Conservation (phyloP, 2,329 filamentous ascomycete species). For the Aspergillus sp. region DNA sequence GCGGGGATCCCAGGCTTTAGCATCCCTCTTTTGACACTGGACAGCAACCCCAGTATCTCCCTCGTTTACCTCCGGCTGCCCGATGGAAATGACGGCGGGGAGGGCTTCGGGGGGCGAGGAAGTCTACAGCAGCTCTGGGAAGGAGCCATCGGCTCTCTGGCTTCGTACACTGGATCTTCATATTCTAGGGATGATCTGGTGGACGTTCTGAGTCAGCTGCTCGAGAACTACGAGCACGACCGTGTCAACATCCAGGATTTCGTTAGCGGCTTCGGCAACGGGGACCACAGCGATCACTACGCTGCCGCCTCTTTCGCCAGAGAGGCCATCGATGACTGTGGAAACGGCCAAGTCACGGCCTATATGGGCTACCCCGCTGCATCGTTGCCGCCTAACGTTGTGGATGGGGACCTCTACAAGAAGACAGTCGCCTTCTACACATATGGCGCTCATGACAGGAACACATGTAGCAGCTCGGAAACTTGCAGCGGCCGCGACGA, state of each 20-base stretch:
- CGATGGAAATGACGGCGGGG: constrained; percentile 13
- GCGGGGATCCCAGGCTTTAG: constrained; percentile 6
- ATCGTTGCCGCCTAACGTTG: neutral
- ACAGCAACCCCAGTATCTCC: constrained; percentile 8
- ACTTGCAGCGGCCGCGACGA: constrained; percentile 3
- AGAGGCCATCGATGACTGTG: neutral
- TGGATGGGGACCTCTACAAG: neutral
- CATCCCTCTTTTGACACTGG: constrained; percentile 11
- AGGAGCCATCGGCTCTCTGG: constrained; percentile 7
- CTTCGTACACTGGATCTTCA: constrained; percentile 3
- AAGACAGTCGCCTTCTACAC: constrained; percentile 12
- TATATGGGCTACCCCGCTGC: constrained; percentile 9
- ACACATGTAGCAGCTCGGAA: constrained; percentile 1
- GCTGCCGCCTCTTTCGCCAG: constrained; percentile 11
- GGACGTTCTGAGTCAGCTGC: constrained; percentile 3
- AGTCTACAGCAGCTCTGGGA: constrained; percentile 18
- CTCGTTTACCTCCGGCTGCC: constrained; percentile 16
- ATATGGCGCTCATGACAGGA: constrained; percentile 6
- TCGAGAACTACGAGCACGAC: constrained; percentile 7
- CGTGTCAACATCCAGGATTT: constrained; percentile 17
- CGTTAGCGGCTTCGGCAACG: constrained; percentile 7
- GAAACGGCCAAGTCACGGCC: neutral
- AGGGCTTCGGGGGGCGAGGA: constrained; percentile 9
- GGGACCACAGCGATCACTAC: constrained; percentile 18
- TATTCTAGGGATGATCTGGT: constrained; percentile 13